Evolutionary conservation across 129 eudicot species (phyloP).

Genomic region (Escallonia herrerae): DNA sequence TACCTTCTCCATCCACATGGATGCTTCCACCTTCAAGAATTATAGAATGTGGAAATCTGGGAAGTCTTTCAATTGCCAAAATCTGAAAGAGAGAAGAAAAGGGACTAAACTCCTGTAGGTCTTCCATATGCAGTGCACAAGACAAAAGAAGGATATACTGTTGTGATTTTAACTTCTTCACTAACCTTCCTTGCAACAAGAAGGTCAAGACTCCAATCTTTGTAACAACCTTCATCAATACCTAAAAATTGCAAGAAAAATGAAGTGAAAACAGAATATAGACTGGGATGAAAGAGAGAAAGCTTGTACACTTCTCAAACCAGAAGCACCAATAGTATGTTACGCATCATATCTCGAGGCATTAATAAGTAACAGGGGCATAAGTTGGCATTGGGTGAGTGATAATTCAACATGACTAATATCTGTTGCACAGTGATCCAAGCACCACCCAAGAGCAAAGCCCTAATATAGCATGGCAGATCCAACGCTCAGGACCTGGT

Average conservation of each 20-base stretch:
- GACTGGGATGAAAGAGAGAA: neutral
- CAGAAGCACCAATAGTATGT: neutral
- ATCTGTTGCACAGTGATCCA: no score
- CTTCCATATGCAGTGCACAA: neutral
- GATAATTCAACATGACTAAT: no score
- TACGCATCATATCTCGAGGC: no score
- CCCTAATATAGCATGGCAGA: no score
- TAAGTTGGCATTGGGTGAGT: no score
- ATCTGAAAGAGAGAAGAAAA: constrained; percentile 30
- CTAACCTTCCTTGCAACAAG: constrained; percentile 87
- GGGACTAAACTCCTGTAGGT: neutral
- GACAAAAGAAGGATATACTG: constrained; percentile 6
- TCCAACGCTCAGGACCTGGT: no score
- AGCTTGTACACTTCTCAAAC: neutral
- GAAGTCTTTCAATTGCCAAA: constrained; percentile 59
- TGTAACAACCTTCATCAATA: constrained; percentile 75
- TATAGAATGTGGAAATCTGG: constrained; percentile 72
- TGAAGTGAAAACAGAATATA: neutral
- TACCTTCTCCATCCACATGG: constrained; percentile 97
- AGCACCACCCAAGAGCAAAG: no score
- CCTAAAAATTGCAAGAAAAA: constrained; percentile 26
- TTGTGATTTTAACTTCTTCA: neutral
- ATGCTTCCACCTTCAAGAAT: constrained; percentile 98
- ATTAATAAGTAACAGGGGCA: no score
- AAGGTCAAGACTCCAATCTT: constrained; percentile 78